These are phyloP conservation scores for Tetrastigma voinierianum DNA, from an alignment of 164 flowering plant species.

Conservation along the genomic window DNA sequence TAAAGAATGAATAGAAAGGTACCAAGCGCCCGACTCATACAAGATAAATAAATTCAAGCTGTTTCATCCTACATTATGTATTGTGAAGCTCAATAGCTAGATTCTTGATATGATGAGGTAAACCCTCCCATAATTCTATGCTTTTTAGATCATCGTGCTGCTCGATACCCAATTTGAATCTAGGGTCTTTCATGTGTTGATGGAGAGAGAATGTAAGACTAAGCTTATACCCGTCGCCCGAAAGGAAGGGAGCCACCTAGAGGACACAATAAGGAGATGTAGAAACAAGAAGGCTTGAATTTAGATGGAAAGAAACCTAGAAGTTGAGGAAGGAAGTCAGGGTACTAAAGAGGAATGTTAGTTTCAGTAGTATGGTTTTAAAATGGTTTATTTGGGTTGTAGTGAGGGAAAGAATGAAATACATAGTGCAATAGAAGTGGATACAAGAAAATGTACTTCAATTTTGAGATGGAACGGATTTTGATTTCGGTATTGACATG, in stretches of 20 bases:
- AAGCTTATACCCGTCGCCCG: slow-evolving; percentile 87
- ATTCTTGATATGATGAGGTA: slow-evolving; percentile 35
- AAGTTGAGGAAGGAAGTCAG: slow-evolving; percentile 13
- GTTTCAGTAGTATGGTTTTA: slow-evolving; percentile 25
- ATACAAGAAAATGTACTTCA: slow-evolving; percentile 3
- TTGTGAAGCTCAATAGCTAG: slow-evolving; percentile 51
- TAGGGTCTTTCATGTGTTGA: slow-evolving; percentile 21
- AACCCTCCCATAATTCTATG: slow-evolving; percentile 69
- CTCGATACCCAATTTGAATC: slow-evolving; percentile 50
- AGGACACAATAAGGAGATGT: slow-evolving; percentile 40
- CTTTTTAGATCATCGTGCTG: slow-evolving; percentile 66
- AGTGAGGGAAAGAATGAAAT: slow-evolving; percentile 16
- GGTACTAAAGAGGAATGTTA: slow-evolving; percentile 11
- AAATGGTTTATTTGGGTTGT: slow-evolving; percentile 11
- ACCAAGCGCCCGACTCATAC: slow-evolving; percentile 91
- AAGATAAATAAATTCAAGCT: slow-evolving; percentile 44
- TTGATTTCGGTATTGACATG: background rate
- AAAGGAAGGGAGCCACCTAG: slow-evolving; percentile 90
- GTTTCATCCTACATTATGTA: slow-evolving; percentile 45
- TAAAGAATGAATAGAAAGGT: slow-evolving; percentile 79
- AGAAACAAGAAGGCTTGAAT: slow-evolving; percentile 17
- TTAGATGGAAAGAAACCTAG: slow-evolving; percentile 11
- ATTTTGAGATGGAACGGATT: background rate
- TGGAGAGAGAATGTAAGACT: slow-evolving; percentile 68
- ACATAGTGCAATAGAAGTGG: slow-evolving; percentile 23